Percentiles rank a stretch among this genome's conserved stretches.
Conservation (phyloP, 1,284 basidiomycete species). For the Leccinum huronense region DNA sequence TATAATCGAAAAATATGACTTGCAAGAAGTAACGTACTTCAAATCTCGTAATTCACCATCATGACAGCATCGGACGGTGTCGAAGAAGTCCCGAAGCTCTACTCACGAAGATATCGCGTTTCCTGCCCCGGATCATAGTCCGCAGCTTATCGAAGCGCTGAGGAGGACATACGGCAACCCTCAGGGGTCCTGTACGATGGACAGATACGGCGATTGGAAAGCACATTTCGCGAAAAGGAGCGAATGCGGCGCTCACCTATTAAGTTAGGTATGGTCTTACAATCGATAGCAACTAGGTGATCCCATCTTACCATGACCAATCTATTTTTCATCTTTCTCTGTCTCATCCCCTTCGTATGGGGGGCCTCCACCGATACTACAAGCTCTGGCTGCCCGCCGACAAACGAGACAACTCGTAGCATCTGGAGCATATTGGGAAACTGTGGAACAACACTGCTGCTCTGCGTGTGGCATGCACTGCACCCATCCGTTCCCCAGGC, state of each 20-base stretch:
- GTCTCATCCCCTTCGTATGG: neutral
- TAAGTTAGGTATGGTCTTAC: neutral
- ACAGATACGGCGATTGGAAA: neutral
- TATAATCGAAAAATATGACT: neutral
- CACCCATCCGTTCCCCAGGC: neutral
- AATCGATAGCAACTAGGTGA: neutral
- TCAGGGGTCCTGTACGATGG: neutral
- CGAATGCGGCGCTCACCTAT: neutral
- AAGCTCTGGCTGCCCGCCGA: neutral
- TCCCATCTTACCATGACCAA: neutral
- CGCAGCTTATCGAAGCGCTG: neutral
- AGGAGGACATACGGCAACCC: neutral
- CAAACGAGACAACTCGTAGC: neutral
- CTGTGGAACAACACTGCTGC: neutral
- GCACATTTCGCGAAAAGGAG: neutral
- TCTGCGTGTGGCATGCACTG: neutral
- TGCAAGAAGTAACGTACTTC: neutral
- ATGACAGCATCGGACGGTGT: neutral
- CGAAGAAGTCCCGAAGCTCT: neutral
- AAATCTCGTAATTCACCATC: neutral
- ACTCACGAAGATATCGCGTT: neutral
- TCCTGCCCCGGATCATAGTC: neutral
- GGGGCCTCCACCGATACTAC: neutral
- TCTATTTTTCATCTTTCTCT: neutral
- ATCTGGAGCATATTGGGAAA: conserved; percentile 1